Base-by-base conservation (phyloP, 129 eudicot species). In the Rutidosis leptorrhynchoides region DNA sequence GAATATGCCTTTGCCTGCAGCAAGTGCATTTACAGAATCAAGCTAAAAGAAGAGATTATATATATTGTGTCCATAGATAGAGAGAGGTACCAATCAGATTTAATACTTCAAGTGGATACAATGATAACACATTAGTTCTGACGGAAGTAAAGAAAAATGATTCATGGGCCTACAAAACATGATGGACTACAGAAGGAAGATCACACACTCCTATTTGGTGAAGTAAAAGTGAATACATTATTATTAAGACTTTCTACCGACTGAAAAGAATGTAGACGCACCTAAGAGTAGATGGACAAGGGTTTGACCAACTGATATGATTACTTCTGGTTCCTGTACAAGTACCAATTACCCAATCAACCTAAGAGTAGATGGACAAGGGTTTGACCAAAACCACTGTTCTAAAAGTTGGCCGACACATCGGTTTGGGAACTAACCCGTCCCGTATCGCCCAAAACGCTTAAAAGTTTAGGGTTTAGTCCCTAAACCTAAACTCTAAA, bases 1-100 rank as follows among this genome's bases (percentile, higher is more conserved):
- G 99, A 83, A 79, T 93, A 93, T 21, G 98, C 68, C 86, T 89
- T 93, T 16, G 77, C 81, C 99, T 92, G 83, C 73, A 75, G 46
- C 46, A 40, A 40, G 46, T 54, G 59, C 29, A 11, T 9, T 70
- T 37, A 55, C 57, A 15, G 78, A 65, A 52, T 17, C 12, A 72
- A 12, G 46, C 11, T 19, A 49, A 20, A 1, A 3, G 2, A 55
- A 55, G 15, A 20, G 3, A 23, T 55, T 11, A 55, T 3, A 23
- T 11, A 55, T 3, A 23, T 10, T 55, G 6, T 55, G 24, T 0
- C 3, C n/a, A n/a, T n/a, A n/a, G n/a, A n/a, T n/a, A n/a, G 6
- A 21, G 3, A 30, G 6, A 21, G 58, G n/a, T 23, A 49, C 10
- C 62, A 10, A 56, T 56, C 19, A 56, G 62, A n/a, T 24, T 12